Base-by-base conservation (phyloP, 768 basidiomycete genomes). In the Cystobasidiopsis lactophilus region DNA sequence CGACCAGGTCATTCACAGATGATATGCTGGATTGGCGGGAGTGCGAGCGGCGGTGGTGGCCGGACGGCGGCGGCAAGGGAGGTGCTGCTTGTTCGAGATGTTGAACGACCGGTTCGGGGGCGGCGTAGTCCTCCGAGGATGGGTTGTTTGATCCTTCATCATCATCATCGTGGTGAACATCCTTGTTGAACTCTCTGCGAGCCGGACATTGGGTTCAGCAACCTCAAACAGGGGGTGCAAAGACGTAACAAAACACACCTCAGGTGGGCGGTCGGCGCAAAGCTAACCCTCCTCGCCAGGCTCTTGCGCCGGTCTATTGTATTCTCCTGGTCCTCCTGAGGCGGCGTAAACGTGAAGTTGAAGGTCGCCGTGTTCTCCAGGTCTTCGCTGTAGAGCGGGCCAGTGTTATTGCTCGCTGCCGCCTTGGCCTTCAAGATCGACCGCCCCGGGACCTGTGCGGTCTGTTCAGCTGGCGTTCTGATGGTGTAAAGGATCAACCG, bases 231-330 rank as follows among this genome's bases (percentile, higher is more conserved):
- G 43, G 2, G 16, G 5, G 1, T 19, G 1, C 11, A 9, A 7
- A 18, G 24, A 7, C 16, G 27, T 7, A 37, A 30, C 19, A 11
- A 24, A 2, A 37, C 54, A 16, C 18, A 57, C 59, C 60, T 50
- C 24, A 63, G 50, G n/a, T 59, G 55, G 5, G 62, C 60, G 21
- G 37, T 47, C 0, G 62, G 57, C 1, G 62, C 62, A 31, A 61
- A 63, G 43, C 52, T 54, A 29, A 63, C 62, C 27, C 62, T 31
- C 3, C 61, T 46, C 39, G 45, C 48, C 30, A 49, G 46, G 16
- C 53, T 43, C 51, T 51, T 54, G 52, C 52, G 38, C 5, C 51
- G 39, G 51, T 57, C 44, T 23, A 38, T 49, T 18, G 55, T 52
- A 51, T 53, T 52, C 44, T 57, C 52, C 40, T 30, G 41, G 9